Evolutionary conservation across 2,329 filamentous ascomycete species (phyloP).

Genomic region (Triangularia verruculosa): DNA sequence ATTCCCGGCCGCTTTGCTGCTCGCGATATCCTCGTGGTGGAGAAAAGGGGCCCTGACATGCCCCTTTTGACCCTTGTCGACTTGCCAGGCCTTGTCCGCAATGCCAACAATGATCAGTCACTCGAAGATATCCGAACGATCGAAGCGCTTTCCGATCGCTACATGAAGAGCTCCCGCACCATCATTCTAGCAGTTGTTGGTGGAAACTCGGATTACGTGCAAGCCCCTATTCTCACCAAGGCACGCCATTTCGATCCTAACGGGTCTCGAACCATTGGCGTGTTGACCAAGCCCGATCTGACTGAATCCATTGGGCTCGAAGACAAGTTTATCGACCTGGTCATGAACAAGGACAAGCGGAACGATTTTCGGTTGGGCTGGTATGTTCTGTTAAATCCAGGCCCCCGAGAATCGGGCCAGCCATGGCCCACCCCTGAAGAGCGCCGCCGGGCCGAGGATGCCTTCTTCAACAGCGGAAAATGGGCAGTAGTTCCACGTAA

Average conservation of each 20-base stretch:
- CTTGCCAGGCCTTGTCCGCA: slow-evolving; percentile 56
- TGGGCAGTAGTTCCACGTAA: slow-evolving; percentile 47
- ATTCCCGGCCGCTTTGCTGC: slow-evolving; percentile 51
- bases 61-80: slow-evolving; percentile 61
- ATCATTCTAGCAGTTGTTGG: slow-evolving; percentile 56
- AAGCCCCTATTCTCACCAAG: slow-evolving; percentile 50
- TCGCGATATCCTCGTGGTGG: slow-evolving; percentile 54
- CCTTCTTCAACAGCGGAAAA: slow-evolving; percentile 49
- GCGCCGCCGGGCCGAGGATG: slow-evolving; percentile 42
- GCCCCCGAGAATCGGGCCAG: slow-evolving; percentile 42
- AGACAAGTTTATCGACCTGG: slow-evolving; percentile 53
- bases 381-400: slow-evolving; percentile 51
- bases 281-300: slow-evolving; percentile 52
- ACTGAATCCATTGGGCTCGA: slow-evolving; percentile 52
- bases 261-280: slow-evolving; percentile 49
- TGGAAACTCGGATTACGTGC: slow-evolving; percentile 54
- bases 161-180: slow-evolving; percentile 55
- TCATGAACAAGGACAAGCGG: slow-evolving; percentile 48
- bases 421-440: slow-evolving; percentile 43
- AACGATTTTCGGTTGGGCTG: slow-evolving; percentile 52
- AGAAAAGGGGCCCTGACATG: slow-evolving; percentile 57
- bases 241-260: slow-evolving; percentile 49
- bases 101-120: slow-evolving; percentile 52
- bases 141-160: slow-evolving; percentile 48
- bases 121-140: slow-evolving; percentile 52